Evolutionary conservation across 768 basidiomycete genomes (phyloP).

Genomic region (Boletus fagicola): DNA sequence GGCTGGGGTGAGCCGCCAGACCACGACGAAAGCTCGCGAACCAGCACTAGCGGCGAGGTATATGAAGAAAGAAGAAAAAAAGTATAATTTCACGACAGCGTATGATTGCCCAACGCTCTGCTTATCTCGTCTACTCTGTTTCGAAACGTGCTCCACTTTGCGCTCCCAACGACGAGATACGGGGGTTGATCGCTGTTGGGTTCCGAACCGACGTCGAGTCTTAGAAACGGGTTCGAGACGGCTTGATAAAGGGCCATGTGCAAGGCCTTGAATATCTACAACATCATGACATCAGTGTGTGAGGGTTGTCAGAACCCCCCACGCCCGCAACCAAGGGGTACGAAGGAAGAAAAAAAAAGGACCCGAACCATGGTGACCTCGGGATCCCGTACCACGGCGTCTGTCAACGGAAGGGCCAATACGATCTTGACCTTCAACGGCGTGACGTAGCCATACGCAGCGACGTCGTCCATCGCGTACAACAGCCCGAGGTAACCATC

Average conservation of each 20-base stretch:
- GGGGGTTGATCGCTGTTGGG: slow-evolving; percentile 49
- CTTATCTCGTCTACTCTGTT: slow-evolving; percentile 73
- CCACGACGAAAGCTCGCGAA: slow-evolving; percentile 29
- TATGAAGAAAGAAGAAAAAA: neutral
- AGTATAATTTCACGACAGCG: slow-evolving; percentile 17
- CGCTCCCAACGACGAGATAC: slow-evolving; percentile 56
- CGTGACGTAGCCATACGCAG: slow-evolving; percentile 89
- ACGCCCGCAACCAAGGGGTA: neutral
- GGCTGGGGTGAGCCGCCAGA: slow-evolving; percentile 25
- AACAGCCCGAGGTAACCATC: slow-evolving; percentile 86
- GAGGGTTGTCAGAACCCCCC: neutral
- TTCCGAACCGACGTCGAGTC: slow-evolving; percentile 52
- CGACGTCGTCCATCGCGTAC: slow-evolving; percentile 90
- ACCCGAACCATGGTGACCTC: slow-evolving; percentile 70
- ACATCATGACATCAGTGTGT: neutral
- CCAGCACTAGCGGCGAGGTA: slow-evolving; percentile 2
- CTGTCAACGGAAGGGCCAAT: slow-evolving; percentile 73
- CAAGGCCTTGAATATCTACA: slow-evolving; percentile 81
- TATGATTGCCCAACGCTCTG: slow-evolving; percentile 50
- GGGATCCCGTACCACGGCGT: slow-evolving; percentile 75
- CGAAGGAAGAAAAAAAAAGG: neutral
- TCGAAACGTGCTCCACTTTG: slow-evolving; percentile 70
- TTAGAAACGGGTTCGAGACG: slow-evolving; percentile 84
- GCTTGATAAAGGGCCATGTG: slow-evolving; percentile 86
- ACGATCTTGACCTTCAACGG: slow-evolving; percentile 88